Conservation (phyloP, 2,329 filamentous ascomycete species). For the Davidsoniella neocaledoniae region DNA sequence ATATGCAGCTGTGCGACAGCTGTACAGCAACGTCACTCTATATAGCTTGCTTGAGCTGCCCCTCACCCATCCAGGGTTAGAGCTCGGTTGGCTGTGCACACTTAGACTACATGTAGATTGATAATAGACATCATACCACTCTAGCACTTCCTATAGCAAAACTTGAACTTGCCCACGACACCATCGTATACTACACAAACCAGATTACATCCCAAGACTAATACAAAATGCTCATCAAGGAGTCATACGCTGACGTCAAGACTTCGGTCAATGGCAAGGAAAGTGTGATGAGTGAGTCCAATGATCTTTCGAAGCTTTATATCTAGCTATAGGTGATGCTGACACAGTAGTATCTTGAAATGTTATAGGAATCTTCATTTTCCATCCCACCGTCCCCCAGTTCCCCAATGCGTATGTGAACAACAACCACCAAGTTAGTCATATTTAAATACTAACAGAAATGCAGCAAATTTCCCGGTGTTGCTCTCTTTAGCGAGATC, state of each 20-base stretch:
- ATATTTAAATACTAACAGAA: not conserved
- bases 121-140: too few species aligned
- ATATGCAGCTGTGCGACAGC: too few species aligned
- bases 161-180: too few species aligned
- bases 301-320: not conserved
- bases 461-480: constrained; percentile 57
- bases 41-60: too few species aligned
- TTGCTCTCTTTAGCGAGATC: constrained; percentile 83
- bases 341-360: not conserved
- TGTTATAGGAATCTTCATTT: constrained; percentile 63
- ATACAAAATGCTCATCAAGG: constrained; percentile 34
- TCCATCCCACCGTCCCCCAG: constrained; percentile 67
- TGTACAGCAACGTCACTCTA: too few species aligned
- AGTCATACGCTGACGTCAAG: constrained; percentile 33
- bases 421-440: not conserved
- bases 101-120: too few species aligned
- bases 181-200: not conserved
- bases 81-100: too few species aligned
- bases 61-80: too few species aligned
- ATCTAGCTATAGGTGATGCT: not conserved
- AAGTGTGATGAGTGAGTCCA: constrained; percentile 32
- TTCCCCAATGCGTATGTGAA: constrained; percentile 63
- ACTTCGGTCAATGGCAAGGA: constrained; percentile 36
- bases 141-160: not conserved
- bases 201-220: not conserved